Evolutionary conservation across 2,329 filamentous ascomycete genomes (phyloP).

Genomic region (Cladophialophora exuberans): DNA sequence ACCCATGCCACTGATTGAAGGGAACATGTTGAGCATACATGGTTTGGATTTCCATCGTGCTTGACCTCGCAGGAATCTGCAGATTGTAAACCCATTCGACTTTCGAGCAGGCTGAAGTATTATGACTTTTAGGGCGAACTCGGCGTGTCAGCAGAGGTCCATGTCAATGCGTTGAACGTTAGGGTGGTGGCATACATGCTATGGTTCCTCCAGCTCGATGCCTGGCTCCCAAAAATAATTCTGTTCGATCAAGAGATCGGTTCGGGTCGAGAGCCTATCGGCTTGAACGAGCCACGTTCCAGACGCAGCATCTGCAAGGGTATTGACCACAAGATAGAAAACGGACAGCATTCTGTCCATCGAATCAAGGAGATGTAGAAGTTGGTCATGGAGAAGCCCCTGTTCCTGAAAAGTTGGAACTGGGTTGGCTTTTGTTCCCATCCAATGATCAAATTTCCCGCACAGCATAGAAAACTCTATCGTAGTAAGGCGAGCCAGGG

Average conservation of each 20-base stretch:
- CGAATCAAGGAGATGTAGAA: constrained; percentile 3
- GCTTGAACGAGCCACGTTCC: not conserved
- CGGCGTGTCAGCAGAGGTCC: too few species aligned
- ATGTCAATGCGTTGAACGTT: too few species aligned
- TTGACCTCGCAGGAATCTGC: too few species aligned
- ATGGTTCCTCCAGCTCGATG: too few species aligned
- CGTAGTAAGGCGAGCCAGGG: not conserved
- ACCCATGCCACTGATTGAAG: not conserved
- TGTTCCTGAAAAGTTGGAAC: constrained; percentile 10
- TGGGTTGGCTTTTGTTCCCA: constrained; percentile 5
- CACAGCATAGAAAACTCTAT: not conserved
- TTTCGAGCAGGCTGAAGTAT: too few species aligned
- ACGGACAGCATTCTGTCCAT: not conserved
- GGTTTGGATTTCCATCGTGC: not conserved
- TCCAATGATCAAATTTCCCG: too few species aligned
- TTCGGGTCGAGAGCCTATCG: not conserved
- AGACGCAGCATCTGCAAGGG: not conserved
- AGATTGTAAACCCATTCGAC: too few species aligned
- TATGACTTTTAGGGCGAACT: too few species aligned
- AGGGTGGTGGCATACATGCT: too few species aligned
- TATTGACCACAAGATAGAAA: not conserved
- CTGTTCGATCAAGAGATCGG: not conserved
- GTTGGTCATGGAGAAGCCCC: not conserved
- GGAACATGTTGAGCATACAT: not conserved
- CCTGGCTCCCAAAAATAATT: not conserved